Evolutionary conservation across 164 flowering plant species (phyloP).

Genomic region (Vitis cinerea): DNA sequence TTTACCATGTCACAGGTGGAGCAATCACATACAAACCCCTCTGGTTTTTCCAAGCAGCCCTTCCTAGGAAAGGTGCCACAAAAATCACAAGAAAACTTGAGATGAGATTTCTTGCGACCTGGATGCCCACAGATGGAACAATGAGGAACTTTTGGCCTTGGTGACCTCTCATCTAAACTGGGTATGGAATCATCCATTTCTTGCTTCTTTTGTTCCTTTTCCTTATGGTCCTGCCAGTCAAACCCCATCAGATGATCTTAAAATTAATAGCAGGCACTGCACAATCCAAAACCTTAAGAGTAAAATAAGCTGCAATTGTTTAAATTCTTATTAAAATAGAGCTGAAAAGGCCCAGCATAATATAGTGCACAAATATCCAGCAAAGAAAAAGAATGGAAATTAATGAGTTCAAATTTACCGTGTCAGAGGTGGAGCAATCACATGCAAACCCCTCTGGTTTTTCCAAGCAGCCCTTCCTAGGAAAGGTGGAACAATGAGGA

Average conservation of each 20-base stretch:
- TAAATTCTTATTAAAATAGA: background rate
- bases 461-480: constrained; percentile 42
- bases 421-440: constrained; percentile 59
- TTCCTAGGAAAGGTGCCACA: constrained; percentile 37
- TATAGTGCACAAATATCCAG: background rate
- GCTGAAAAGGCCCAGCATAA: background rate
- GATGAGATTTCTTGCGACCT: constrained; percentile 73
- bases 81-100: constrained; percentile 59
- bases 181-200: constrained; percentile 11
- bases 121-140: constrained; percentile 97
- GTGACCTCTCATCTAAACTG: constrained; percentile 15
- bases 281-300: background rate
- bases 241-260: constrained; percentile 6
- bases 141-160: constrained; percentile 51
- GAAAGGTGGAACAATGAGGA: constrained; percentile 71
- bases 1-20: constrained; percentile 57
- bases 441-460: constrained; percentile 75
- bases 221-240: constrained; percentile 43
- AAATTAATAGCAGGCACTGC: background rate
- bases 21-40: constrained; percentile 76
- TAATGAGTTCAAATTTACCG: constrained; percentile 35
- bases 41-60: constrained; percentile 66
- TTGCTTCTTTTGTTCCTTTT: constrained; percentile 54
- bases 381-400: background rate
- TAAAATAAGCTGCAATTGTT: background rate